Conservation (phyloP, 73 alveolate species). For the Effrenium voratum region DNA sequence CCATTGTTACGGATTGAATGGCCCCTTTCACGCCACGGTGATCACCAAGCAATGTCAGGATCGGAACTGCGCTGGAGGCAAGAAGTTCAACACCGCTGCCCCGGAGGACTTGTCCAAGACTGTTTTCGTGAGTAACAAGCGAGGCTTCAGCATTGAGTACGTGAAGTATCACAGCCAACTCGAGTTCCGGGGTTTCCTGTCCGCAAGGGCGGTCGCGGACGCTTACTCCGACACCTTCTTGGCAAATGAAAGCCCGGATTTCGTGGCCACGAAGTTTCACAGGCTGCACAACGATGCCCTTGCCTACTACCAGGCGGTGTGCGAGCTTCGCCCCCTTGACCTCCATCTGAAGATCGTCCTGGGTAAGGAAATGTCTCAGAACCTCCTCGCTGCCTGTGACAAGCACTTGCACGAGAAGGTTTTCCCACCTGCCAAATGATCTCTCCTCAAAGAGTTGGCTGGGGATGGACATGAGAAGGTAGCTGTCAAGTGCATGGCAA, state of each 20-base stretch:
- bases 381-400: background rate
- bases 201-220: background rate
- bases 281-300: background rate
- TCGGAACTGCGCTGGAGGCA: too few relatives aligned
- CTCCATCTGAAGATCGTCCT: background rate
- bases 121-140: background rate
- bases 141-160: background rate
- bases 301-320: background rate
- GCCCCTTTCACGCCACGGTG: background rate
- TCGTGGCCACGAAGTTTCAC: background rate
- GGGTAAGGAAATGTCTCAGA: background rate
- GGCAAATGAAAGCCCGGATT: background rate
- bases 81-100: too few relatives aligned
- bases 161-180: background rate
- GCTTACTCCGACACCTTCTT: background rate
- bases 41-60: constrained; percentile 11
- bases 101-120: too few relatives aligned
- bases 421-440: background rate
- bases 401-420: background rate
- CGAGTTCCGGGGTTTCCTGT: background rate
- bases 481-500: background rate
- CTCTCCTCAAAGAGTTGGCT: background rate
- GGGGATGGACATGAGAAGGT: background rate
- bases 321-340: background rate
- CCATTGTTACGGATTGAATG: background rate